phyloP scores from a whole-genome alignment of 1,139 yeast genomes.

The Nakaseomyces bracarensis region DNA sequence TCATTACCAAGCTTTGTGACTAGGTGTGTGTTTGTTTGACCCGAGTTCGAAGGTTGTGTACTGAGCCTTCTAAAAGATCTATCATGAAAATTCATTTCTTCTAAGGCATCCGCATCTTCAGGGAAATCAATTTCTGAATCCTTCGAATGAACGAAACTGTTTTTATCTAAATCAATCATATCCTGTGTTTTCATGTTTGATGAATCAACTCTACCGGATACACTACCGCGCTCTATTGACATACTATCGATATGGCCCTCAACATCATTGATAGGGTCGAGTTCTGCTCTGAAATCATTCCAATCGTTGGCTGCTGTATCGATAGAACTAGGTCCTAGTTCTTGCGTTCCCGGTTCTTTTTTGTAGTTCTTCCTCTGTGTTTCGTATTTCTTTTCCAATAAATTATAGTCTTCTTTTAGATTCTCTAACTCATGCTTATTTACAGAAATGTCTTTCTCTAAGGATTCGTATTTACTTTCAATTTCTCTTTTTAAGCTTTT shows the following conservation, averaged over 20 bases:
- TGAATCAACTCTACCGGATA: background rate
- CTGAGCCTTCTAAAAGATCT: slow-evolving; percentile 11
- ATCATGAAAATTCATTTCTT: slow-evolving; percentile 9
- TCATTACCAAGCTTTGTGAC: slow-evolving; percentile 39
- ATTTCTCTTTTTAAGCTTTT: background rate
- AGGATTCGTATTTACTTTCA: slow-evolving; percentile 6
- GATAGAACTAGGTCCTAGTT: background rate
- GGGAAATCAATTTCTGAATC: slow-evolving; percentile 15
- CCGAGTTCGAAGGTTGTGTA: slow-evolving; percentile 14
- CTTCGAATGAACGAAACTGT: background rate
- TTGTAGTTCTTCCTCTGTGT: slow-evolving; percentile 24
- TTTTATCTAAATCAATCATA: background rate
- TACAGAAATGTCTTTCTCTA: slow-evolving; percentile 9
- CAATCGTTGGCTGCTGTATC: background rate
- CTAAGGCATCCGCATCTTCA: slow-evolving; percentile 24
- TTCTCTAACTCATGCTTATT: slow-evolving; percentile 13
- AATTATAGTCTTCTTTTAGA: slow-evolving; percentile 23
- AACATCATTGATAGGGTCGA: background rate
- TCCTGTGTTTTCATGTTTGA: background rate
- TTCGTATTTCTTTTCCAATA: slow-evolving; percentile 24
- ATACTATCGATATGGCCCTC: slow-evolving; percentile 3
- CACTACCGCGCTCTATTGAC: background rate
- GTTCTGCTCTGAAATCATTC: slow-evolving; percentile 1
- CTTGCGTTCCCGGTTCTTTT: slow-evolving; percentile 12
- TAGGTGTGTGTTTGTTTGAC: slow-evolving; percentile 25